Evolutionary conservation across 345 rosid species (phyloP), one percentile per base, ranked within the genome.

Genomic region (Eucalyptus pumila): DNA sequence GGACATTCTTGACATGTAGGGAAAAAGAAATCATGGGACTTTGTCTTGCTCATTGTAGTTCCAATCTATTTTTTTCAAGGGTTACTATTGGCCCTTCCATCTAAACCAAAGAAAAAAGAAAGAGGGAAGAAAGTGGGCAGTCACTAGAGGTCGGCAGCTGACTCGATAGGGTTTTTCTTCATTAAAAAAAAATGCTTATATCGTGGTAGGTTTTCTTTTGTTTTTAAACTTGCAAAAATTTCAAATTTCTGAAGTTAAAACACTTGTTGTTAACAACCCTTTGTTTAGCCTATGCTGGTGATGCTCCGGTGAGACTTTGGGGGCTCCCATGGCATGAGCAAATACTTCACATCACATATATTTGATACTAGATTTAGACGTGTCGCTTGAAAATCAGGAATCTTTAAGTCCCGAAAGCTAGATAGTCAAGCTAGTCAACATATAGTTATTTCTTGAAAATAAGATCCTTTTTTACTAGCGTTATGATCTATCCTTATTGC

Each of bases 121-220:
- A 14, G 6, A 10, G 72, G 21, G 21, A n/a, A n/a, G 72, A 30
- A 32, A n/a, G 72, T 8, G 5, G 37, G 37, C 5, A 4, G 11
- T 3, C 21, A 7, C 76, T 3, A n/a, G 80, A 16, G 42, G 11
- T 56, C 13, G 21, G 3, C 1, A 6, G 37, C 5, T 7, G 1
- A 27, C 32, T 62, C 9, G 8, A 62, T 6, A 62, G 40, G 76
- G 21, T 9, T 34, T 69, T 34, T 69, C 80, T 34, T 69, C 80
- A n/a, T 65, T 65, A 8, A n/a, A 8, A n/a, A n/a, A n/a, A 7
- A n/a, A 65, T 14, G 37, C 17, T 65, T 2, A n/a, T 14, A 4
- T 65, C 6, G 11, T n/a, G 76, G 37, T 14, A 65, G 37, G 76
- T 65, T 65, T 65, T 30, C 76, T 65, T 65, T 14, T 13, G 37